Evolutionary conservation across 2,329 filamentous ascomycete species (phyloP), one percentile per base, ranked within the genome.

Genomic region (Madurella mycetomatis): DNA sequence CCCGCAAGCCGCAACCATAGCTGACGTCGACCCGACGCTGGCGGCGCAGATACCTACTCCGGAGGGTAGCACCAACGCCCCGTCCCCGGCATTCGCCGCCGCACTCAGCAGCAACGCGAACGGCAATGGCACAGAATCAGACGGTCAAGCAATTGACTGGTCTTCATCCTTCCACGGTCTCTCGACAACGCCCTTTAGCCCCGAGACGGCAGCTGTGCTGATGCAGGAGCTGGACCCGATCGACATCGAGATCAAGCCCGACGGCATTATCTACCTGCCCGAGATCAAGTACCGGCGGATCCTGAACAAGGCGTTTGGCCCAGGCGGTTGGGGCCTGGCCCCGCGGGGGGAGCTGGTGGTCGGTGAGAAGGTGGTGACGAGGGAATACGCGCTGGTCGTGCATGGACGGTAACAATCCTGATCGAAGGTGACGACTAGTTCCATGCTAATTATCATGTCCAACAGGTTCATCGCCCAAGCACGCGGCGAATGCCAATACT

Each of bases 221-320:
- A 80, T 88, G 58, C 76, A 81, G 53, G 84, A 85, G 1, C 69
- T 95, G 12, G 74, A 83, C 51, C 73, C 81, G 0, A 80, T 85
- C 46, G 92, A 97, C 72, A 85, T 99, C 52, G 94, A 99, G 76
- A 87, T 99, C 68, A 99, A 99, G 76, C 92, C 94, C 32, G 94
- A 99, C 74, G 94, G 94, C 34, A 92, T 99, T 63, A 77, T 97
- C 56, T 99, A 97, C 70, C 77, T 99, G 55, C 94, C 94, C 12
- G 94, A 99, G 78, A 97, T 99, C 77, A 96, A 97, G 75, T 99
- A 99, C 74, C 79, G 94, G 43, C 79, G 92, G 59, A 92, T 95
- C 60, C 73, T 99, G 65, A 96, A 97, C 70, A 77, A 79, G 65
- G 90, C 91, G 0, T 99, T 99, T 73, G 92, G 94, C 0, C 94